These are phyloP conservation scores for Pelagophyceae sp. DNA, from an alignment of 352 stramenopile species.

Conservation along the genomic window DNA sequence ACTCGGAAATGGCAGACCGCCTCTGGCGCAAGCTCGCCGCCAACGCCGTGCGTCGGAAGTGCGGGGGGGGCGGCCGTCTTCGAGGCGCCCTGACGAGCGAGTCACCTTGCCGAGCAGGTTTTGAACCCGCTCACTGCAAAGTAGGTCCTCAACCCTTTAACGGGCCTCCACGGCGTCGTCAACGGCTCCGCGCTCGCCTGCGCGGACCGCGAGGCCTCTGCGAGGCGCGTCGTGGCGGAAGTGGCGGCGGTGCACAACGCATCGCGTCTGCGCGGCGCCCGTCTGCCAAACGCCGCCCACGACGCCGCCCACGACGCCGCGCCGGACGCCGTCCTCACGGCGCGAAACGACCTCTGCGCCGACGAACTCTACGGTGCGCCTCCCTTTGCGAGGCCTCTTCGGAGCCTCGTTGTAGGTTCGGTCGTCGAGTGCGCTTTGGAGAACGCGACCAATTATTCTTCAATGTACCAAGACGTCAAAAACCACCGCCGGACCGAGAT, in stretches of 20 bases:
- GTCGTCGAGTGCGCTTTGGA: neutral
- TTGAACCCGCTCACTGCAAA: too few species aligned
- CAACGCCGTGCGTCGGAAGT: too few species aligned
- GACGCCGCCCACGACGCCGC: neutral
- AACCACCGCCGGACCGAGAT: slow-evolving; percentile 7
- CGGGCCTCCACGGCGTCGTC: neutral
- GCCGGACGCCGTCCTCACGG: too few species aligned
- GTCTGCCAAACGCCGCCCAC: neutral
- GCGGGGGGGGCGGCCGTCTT: too few species aligned
- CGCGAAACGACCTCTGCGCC: too few species aligned
- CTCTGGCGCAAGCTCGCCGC: slow-evolving; percentile 16
- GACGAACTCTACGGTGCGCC: neutral
- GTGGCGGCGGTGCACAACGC: neutral
- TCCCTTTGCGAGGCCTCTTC: too few species aligned
- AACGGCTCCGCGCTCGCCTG: neutral
- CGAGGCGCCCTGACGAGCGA: too few species aligned
- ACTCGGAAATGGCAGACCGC: neutral
- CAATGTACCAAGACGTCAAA: slow-evolving; percentile 11
- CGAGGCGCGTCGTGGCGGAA: neutral
- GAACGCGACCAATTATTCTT: slow-evolving; percentile 11
- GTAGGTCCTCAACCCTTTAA: slow-evolving; percentile 8
- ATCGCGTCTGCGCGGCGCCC: too few species aligned
- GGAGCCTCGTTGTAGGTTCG: too few species aligned
- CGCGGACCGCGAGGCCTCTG: neutral
- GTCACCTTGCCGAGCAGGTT: too few species aligned